phyloP scores from a whole-genome alignment of 2,329 filamentous ascomycete genomes.

The Aureobasidium namibiae region DNA sequence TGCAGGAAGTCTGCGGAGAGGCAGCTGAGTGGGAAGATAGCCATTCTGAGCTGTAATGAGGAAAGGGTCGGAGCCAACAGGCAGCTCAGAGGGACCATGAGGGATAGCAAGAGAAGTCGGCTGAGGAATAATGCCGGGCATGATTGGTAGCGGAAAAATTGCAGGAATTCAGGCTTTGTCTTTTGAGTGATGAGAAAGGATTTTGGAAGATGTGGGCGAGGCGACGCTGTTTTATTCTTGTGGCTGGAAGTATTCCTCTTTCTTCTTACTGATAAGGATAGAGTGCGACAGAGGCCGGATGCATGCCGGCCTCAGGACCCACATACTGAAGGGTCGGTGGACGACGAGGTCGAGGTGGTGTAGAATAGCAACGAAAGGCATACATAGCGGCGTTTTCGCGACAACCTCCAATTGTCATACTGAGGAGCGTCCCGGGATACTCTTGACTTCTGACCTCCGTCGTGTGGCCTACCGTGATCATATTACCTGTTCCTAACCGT shows the following conservation, averaged over 20 bases:
- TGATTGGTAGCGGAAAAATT: neutral
- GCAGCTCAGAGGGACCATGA: slow-evolving; percentile 52
- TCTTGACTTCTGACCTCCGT: neutral
- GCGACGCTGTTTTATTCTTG: neutral
- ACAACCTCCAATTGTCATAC: neutral
- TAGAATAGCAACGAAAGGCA: neutral
- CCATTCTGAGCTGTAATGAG: slow-evolving; percentile 70
- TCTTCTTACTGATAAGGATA: neutral
- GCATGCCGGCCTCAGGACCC: slow-evolving; percentile 12
- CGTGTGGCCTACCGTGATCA: neutral
- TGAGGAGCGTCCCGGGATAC: neutral
- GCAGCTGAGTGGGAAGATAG: slow-evolving; percentile 58
- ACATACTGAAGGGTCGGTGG: neutral
- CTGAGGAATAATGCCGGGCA: slow-evolving; percentile 7
- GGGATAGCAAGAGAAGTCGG: slow-evolving; percentile 46
- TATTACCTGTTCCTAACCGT: neutral
- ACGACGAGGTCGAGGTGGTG: neutral
- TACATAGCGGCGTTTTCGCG: neutral
- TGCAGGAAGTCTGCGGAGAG: slow-evolving; percentile 50
- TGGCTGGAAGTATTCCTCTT: neutral
- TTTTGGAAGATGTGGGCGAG: neutral
- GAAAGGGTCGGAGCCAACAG: slow-evolving; percentile 53
- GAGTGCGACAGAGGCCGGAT: slow-evolving; percentile 7
- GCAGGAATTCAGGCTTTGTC: neutral
- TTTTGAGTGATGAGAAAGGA: slow-evolving; percentile 1